Evolutionary conservation across 2,329 filamentous ascomycete genomes (phyloP), one percentile per base, ranked within the genome.

Genomic region (Botrytis porri): DNA sequence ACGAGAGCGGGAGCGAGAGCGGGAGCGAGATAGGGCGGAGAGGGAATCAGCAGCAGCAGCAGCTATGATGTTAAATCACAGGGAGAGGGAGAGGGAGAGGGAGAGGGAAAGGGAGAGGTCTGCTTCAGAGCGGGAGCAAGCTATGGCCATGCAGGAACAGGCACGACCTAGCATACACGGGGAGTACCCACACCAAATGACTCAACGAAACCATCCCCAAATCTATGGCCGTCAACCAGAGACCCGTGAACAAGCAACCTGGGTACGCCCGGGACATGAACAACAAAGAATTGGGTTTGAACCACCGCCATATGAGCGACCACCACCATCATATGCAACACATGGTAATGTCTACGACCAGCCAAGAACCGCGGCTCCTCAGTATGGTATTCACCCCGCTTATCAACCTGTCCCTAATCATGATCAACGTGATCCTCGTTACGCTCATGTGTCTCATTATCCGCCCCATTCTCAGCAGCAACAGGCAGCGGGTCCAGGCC

Each of bases 371-470:
- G 71, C 75, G 48, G 76, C 74, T 20, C 75, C 79, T 54, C 78
- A 75, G 39, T 80, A 80, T 72, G 66, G 71, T 63, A 74, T 74
- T 22, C 75, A 77, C 51, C 70, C 78, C 29, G 75, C 75, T 48
- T 81, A 80, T 77, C 71, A 78, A 12, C 57, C 75, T 54, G 74
- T 72, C 25, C 20, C 60, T 12, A 25, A 43, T 37, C 48, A 66
- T 71, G 80, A 80, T 67, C 73, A 75, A 39, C 73, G 77, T 43
- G 80, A 80, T 65, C 72, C 75, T 39, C 72, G 77, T 54, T 78
- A 78, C 71, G 74, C 76, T 39, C 84, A 84, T 69, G 81, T 82
- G 29, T 80, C 82, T 37, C 82, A 77, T 12, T 74, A 81, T 25
- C 71, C 78, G 35, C 75, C 82, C 59, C 82, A 77, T 7, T 73